Percentiles rank a stretch among this genome's conserved stretches.
Evolutionary conservation across 2,329 filamentous ascomycete species (phyloP).

Genomic region (Pseudomassariella vexata): DNA sequence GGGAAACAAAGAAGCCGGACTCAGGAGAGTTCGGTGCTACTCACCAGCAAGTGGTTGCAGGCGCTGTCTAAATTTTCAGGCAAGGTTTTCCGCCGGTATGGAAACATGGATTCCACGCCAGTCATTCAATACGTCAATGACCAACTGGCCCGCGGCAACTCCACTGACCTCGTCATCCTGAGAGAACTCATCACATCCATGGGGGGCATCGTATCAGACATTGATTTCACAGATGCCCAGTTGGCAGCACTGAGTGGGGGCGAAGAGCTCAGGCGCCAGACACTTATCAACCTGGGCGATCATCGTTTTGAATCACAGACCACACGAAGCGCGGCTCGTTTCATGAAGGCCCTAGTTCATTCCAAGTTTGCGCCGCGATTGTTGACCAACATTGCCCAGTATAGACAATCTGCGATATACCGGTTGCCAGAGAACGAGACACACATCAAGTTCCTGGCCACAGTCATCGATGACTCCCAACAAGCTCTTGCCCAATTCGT

Average conservation of each 20-base stretch:
- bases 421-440: slow-evolving; percentile 64
- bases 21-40: slow-evolving; percentile 55
- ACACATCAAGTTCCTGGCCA: slow-evolving; percentile 83
- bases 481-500: slow-evolving; percentile 81
- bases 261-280: slow-evolving; percentile 70
- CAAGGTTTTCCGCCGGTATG: slow-evolving; percentile 81
- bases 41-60: slow-evolving; percentile 88
- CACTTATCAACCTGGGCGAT: slow-evolving; percentile 74
- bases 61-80: slow-evolving; percentile 88
- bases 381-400: slow-evolving; percentile 85
- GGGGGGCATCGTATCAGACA: slow-evolving; percentile 84
- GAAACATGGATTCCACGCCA: slow-evolving; percentile 75
- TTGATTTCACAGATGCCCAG: slow-evolving; percentile 84
- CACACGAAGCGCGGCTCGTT: slow-evolving; percentile 70
- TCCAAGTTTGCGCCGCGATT: slow-evolving; percentile 74
- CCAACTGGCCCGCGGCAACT: slow-evolving; percentile 75
- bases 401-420: slow-evolving; percentile 81
- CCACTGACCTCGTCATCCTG: slow-evolving; percentile 85
- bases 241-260: slow-evolving; percentile 85
- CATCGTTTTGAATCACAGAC: slow-evolving; percentile 69
- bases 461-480: slow-evolving; percentile 86
- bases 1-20: slow-evolving; percentile 58
- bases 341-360: slow-evolving; percentile 74
- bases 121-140: slow-evolving; percentile 85
- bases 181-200: slow-evolving; percentile 87